Base-by-base conservation (phyloP, 257 asterid species). In the Ilex asprella region DNA sequence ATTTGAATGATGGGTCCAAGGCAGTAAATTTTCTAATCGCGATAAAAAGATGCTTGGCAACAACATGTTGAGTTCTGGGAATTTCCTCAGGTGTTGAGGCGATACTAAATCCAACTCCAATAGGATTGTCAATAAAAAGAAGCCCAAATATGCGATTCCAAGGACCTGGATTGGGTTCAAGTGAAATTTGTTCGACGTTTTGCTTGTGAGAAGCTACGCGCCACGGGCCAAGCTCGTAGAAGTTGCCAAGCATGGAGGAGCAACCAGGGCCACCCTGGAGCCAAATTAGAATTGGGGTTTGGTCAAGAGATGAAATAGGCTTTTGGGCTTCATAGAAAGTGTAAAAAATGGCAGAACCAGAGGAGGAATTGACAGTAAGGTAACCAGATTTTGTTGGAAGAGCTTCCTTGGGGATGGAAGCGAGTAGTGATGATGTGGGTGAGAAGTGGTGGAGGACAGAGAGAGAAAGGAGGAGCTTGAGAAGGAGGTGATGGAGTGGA, bases 231-330 rank as follows among this genome's bases (percentile, higher is more conserved):
- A 87, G 75, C 73, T 90, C 95, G 32, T 66, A 83, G 30, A 85
- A 87, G 69, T 90, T 90, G 13, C 80, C 97, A 1, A 85, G 8
- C 95, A 87, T 80, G 44, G 95, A 90, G 2, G 95, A 83, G 59
- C 97, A 90, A 32, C 95, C 95, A 52, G 93, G 95, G 55, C 97
- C 95, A 1, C 95, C 97, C 73, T 90, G 92, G 9, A 87, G 95
- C 95, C 97, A 90, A 31, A 90, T 76, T 39, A 83, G 67, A 39
- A 90, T 70, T 27, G 95, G 95, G 47, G 82, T 76, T 32, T 79
- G 65, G 54, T 86, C 64, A 52, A 66, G 59, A 41, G 90, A 63
- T 4, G 51, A 31, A 67, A 63, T 16, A 56, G 74, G 59, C 10
- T 63, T 63, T 69, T 70, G 88, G 2, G 95, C 80, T 82, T 85